These are phyloP conservation scores for Gossypium ekmanianum DNA, from an alignment of 345 rosid genomes.

Conservation along the genomic window DNA sequence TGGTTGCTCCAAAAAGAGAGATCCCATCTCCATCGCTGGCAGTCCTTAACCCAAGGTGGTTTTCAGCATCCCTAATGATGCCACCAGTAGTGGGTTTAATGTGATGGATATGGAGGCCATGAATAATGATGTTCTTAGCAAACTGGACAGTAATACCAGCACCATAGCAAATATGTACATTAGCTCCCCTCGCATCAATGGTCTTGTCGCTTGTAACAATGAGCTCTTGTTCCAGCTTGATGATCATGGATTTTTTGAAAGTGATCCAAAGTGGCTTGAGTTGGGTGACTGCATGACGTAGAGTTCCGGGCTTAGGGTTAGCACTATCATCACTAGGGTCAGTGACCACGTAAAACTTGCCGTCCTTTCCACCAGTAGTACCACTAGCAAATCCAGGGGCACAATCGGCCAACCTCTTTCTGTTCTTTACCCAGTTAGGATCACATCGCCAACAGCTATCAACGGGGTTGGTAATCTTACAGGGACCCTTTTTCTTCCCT, in stretches of 20 bases:
- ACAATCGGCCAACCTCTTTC: not conserved
- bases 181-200: not conserved
- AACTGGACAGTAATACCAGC: not conserved
- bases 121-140: not conserved
- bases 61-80: not conserved
- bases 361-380: not conserved
- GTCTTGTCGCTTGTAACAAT: not conserved
- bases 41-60: not conserved
- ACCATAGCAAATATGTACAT: not conserved
- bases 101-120: not conserved
- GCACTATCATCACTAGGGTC: not conserved
- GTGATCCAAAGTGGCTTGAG: not conserved
- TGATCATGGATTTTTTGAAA: not conserved
- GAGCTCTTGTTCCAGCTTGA: not conserved
- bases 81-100: not conserved
- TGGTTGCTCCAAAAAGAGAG: not conserved
- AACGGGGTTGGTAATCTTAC: not conserved
- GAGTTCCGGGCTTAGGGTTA: not conserved
- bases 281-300: not conserved
- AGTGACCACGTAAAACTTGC: not conserved
- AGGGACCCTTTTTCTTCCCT: not conserved
- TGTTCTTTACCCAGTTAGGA: not conserved
- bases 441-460: not conserved
- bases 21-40: not conserved
- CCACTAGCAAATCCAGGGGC: not conserved